Conservation (phyloP, 2,329 filamentous ascomycete genomes). For the Fusarium sp. region DNA sequence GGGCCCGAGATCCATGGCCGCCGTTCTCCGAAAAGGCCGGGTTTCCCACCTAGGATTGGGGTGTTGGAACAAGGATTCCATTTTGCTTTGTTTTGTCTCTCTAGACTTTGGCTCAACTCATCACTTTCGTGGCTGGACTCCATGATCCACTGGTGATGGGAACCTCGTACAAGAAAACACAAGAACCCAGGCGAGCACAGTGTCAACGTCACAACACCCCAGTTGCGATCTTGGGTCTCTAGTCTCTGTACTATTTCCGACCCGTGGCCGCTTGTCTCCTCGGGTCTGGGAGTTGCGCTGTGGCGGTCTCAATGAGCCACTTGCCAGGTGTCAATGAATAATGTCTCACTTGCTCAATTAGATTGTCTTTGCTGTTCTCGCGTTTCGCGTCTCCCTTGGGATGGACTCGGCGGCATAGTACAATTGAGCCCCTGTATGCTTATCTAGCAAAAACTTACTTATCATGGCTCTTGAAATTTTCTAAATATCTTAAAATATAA, state of each 20-base stretch:
- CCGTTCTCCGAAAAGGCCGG: slow-evolving; percentile 36
- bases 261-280: slow-evolving; percentile 33
- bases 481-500: too few species aligned
- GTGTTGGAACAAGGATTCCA: slow-evolving; percentile 28
- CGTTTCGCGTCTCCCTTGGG: slow-evolving; percentile 35
- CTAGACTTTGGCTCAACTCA: slow-evolving; percentile 12
- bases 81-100: slow-evolving; percentile 12
- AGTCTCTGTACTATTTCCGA: slow-evolving; percentile 23
- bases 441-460: too few species aligned
- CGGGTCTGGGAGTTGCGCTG: slow-evolving; percentile 38
- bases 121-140: slow-evolving; percentile 35
- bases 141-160: slow-evolving; percentile 28
- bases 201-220: slow-evolving; percentile 24
- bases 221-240: slow-evolving; percentile 21
- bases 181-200: slow-evolving; percentile 33
- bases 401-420: slow-evolving; percentile 33
- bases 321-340: slow-evolving; percentile 33
- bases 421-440: too few species aligned
- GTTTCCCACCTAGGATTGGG: slow-evolving; percentile 33
- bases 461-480: too few species aligned
- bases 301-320: slow-evolving; percentile 42
- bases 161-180: slow-evolving; percentile 36
- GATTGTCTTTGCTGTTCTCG: slow-evolving; percentile 11
- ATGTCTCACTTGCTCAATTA: slow-evolving; percentile 39
- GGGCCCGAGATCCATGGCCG: slow-evolving; percentile 32